Base-by-base conservation (phyloP, 805 yeast genomes). In the Komagataella ulmi region DNA sequence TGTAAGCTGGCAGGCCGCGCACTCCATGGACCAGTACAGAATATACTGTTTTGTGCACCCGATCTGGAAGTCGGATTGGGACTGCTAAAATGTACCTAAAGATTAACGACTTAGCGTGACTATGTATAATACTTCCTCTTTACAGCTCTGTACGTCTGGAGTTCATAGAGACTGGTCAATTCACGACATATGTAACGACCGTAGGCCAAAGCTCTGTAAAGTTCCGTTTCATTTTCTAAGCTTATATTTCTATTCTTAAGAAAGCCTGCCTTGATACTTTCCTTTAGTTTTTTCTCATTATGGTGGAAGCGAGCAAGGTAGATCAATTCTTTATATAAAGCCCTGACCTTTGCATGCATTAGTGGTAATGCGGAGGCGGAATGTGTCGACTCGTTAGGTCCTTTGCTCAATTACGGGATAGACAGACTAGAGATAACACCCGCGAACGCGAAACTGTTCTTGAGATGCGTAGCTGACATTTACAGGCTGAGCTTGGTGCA, bases 101-200 rank as follows among this genome's bases (percentile, higher is more conserved):
- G 40, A 30, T 30, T 10, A 10, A 18, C 18, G 18, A 18, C 18
- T 18, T 18, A 14, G 6, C 8, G 40, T 30, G 40, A 5, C 40
- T 30, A 30, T 14, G 40, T 48, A 48, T 53, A 51, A 36, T 53
- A 53, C 24, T 53, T 51, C 17, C 48, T 61, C 54, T 66, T 67
- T 49, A 68, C 55, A 48, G 66, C 58, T 43, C 72, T 54, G 52
- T 68, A 68, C 46, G 63, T 52, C 21, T 56, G 55, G 17, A 68
- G 59, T 49, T 63, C 66, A 53, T 67, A 68, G 47, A 68, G 57
- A 6, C 65, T 59, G 51, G 67, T 69, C 56, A 68, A 56, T 50
- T 68, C 72, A 43, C 48, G 51, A 36, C 46, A 24, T 14, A 50
- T 36, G 44, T 44, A 61, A 19, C 63, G 59, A n/a, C 71, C 72